A percentile compares a stretch with the other conserved stretches of the same genome.
phyloP scores from a whole-genome alignment of 1,139 yeast genomes.

The Debaryomyces nepalensis region DNA sequence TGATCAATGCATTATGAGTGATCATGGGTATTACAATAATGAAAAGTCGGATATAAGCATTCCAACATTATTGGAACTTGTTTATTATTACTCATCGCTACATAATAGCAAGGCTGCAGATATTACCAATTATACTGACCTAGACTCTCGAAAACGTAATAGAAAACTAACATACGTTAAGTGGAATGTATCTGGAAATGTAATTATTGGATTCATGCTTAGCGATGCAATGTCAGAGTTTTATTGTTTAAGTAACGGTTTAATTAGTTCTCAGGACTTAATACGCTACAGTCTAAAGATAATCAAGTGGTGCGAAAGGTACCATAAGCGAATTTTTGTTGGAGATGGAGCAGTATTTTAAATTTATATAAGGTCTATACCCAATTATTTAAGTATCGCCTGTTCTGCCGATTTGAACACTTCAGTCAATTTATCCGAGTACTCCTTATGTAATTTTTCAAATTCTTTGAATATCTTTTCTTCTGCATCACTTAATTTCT shows the following conservation, averaged over 20 bases:
- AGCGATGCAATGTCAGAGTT: constrained; percentile 42
- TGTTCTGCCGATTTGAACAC: constrained; percentile 65
- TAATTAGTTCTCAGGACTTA: constrained; percentile 34
- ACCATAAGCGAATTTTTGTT: constrained; percentile 39
- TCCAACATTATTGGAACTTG: constrained; percentile 28
- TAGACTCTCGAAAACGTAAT: constrained; percentile 15
- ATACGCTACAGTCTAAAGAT: constrained; percentile 38
- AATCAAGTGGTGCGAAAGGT: constrained; percentile 47
- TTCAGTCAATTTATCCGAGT: constrained; percentile 59
- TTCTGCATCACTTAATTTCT: constrained; percentile 60
- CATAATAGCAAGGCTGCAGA: constrained; percentile 34
- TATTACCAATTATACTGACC: neutral
- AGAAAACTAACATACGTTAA: constrained; percentile 42
- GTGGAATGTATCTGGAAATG: constrained; percentile 26
- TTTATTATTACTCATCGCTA: constrained; percentile 38
- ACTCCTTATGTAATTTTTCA: constrained; percentile 71
- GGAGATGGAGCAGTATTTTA: constrained; percentile 32
- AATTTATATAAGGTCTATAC: constrained; percentile 10
- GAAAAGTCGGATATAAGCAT: constrained; percentile 3
- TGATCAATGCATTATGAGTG: constrained; percentile 42
- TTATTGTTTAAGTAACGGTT: constrained; percentile 41
- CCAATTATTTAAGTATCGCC: constrained; percentile 37
- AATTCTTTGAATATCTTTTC: constrained; percentile 58
- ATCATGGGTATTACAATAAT: constrained; percentile 23
- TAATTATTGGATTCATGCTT: constrained; percentile 44